Percentiles rank a stretch among this genome's conserved stretches.
These are phyloP conservation scores for Aphanomyces stellatus DNA, from an alignment of 352 stramenopile genomes.

Conservation along the genomic window DNA sequence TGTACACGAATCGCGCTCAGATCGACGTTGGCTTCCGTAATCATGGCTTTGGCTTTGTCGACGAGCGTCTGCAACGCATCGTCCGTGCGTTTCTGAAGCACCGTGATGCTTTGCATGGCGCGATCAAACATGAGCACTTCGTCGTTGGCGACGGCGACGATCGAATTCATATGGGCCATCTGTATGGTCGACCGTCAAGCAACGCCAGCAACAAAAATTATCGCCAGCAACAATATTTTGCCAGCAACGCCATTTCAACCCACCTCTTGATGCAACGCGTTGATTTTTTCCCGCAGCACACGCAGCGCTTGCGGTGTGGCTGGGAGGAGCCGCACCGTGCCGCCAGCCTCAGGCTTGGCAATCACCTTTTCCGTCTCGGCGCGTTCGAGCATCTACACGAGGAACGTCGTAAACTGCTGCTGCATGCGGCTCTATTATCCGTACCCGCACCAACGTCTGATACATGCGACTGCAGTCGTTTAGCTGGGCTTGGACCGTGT, in stretches of 20 bases:
- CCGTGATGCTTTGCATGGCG: conserved; percentile 7
- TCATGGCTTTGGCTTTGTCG: neutral
- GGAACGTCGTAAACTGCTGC: neutral
- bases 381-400: neutral
- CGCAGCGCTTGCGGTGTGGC: conserved; percentile 9
- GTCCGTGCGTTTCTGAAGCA: conserved; percentile 10
- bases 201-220: too few species aligned
- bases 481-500: neutral
- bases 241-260: too few species aligned
- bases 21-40: conserved; percentile 12
- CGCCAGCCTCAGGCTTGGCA: conserved; percentile 11
- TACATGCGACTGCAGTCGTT: neutral
- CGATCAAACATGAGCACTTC: conserved; percentile 18
- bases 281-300: conserved; percentile 11
- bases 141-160: neutral
- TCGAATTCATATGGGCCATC: conserved; percentile 2
- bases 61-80: neutral
- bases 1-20: neutral
- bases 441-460: conserved; percentile 1
- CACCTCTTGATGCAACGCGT: conserved; percentile 10
- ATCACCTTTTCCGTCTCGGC: conserved; percentile 19
- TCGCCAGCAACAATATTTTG: too few species aligned
- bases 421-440: neutral
- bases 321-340: conserved; percentile 3
- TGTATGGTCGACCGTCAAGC: too few species aligned